A percentile compares a stretch with the other conserved stretches of the same genome.
Conservation (phyloP, 352 stramenopile species). For the Phytophthora lateralis region DNA sequence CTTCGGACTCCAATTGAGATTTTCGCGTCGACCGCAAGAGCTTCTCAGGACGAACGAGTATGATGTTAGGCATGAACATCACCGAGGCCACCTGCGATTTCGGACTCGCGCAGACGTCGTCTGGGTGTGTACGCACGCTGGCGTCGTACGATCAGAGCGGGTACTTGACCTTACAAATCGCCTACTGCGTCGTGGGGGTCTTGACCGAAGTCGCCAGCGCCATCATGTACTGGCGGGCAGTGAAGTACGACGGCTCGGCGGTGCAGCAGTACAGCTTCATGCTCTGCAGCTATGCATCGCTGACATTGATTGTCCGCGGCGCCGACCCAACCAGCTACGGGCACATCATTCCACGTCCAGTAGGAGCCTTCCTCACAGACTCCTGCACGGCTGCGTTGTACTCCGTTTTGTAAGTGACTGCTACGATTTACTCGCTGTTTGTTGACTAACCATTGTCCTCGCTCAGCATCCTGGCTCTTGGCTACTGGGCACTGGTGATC, state of each 20-base stretch:
- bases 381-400: conserved; percentile 43
- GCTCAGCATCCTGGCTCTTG: conserved; percentile 37
- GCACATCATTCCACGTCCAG: conserved; percentile 31
- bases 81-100: conserved; percentile 29
- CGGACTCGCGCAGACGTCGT: conserved; percentile 19
- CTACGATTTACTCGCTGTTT: too few species aligned
- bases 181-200: conserved; percentile 30
- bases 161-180: conserved; percentile 30
- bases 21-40: conserved; percentile 9
- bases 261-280: conserved; percentile 39
- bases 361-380: conserved; percentile 33
- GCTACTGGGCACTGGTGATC: conserved; percentile 42
- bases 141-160: conserved; percentile 29
- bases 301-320: conserved; percentile 37
- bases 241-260: conserved; percentile 24
- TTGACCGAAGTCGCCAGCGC: conserved; percentile 21
- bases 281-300: conserved; percentile 35
- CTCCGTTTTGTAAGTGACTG: conserved; percentile 39
- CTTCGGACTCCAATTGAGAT: conserved; percentile 9
- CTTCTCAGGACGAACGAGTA: background rate
- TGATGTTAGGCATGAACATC: conserved; percentile 30
- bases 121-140: conserved; percentile 29
- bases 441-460: conserved; percentile 6
- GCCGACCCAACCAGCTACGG: conserved; percentile 39
- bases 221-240: conserved; percentile 31